Percentiles rank a stretch among this genome's conserved stretches.
These are phyloP conservation scores for Bipolaris sorokiniana DNA, from an alignment of 2,329 filamentous ascomycete genomes.

Conservation along the genomic window DNA sequence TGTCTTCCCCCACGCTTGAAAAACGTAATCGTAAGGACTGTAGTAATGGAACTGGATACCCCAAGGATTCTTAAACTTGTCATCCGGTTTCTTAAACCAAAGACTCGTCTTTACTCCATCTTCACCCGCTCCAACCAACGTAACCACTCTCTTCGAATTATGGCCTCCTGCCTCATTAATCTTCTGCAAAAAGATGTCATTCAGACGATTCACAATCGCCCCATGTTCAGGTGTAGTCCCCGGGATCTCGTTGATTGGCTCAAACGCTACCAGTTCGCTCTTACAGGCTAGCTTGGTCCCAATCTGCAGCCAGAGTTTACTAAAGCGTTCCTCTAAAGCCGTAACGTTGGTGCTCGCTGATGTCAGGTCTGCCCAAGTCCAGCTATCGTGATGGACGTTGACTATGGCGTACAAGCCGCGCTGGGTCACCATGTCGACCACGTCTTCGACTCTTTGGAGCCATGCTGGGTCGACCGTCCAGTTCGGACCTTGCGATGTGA, in stretches of 20 bases:
- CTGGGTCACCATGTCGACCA: conserved; percentile 62
- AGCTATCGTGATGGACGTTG: conserved; percentile 67
- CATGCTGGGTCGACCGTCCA: conserved; percentile 62
- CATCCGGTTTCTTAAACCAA: conserved; percentile 60
- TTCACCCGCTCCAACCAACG: conserved; percentile 59
- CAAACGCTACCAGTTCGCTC: conserved; percentile 61
- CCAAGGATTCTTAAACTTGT: conserved; percentile 61
- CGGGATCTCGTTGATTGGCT: conserved; percentile 66
- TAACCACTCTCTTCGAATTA: conserved; percentile 63
- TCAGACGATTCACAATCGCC: conserved; percentile 61
- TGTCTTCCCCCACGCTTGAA: conserved; percentile 62
- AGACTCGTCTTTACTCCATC: conserved; percentile 61
- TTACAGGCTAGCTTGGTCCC: conserved; percentile 62
- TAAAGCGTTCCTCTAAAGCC: conserved; percentile 63
- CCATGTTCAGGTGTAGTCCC: conserved; percentile 60
- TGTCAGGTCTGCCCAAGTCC: conserved; percentile 64
- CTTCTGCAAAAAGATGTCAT: conserved; percentile 62
- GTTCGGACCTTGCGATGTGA: conserved; percentile 56
- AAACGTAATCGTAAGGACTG: conserved; percentile 57
- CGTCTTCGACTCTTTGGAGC: conserved; percentile 64
- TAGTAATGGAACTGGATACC: conserved; percentile 69
- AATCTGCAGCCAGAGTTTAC: conserved; percentile 64
- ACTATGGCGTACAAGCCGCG: conserved; percentile 61
- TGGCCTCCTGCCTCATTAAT: conserved; percentile 62
- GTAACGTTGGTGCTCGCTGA: conserved; percentile 55